A percentile compares a stretch with the other conserved stretches of the same genome.
These are phyloP conservation scores for Termitomyces sp. DNA, from an alignment of 768 basidiomycete genomes.

Conservation along the genomic window DNA sequence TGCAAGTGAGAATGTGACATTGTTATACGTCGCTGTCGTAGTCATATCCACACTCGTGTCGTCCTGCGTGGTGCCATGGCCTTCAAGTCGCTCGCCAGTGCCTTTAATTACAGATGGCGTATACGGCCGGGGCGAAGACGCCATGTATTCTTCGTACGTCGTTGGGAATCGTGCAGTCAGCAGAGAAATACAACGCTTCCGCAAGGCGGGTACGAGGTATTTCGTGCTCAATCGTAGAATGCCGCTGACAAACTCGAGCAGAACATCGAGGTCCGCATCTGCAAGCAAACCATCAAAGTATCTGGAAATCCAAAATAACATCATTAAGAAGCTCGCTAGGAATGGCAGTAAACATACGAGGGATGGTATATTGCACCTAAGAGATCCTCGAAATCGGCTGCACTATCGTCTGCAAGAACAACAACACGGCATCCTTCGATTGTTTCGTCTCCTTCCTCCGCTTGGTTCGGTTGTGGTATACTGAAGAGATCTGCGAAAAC, in stretches of 20 bases:
- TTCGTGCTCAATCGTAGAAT: conserved; percentile 62
- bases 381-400: conserved; percentile 42
- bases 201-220: conserved; percentile 49
- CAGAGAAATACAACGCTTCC: conserved; percentile 44
- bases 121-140: conserved; percentile 15
- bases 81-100: not conserved
- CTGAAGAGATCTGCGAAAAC: conserved; percentile 59
- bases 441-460: conserved; percentile 21
- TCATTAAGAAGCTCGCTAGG: not conserved
- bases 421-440: conserved; percentile 49
- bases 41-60: not conserved
- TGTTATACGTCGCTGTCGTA: not conserved
- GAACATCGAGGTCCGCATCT: conserved; percentile 33
- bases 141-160: conserved; percentile 30
- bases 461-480: conserved; percentile 40
- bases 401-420: conserved; percentile 36
- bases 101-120: not conserved
- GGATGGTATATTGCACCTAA: conserved; percentile 50
- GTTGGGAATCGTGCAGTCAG: conserved; percentile 35
- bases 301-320: conserved; percentile 13
- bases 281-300: conserved; percentile 30
- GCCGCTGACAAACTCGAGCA: conserved; percentile 41
- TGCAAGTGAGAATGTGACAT: not conserved
- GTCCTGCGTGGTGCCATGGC: not conserved
- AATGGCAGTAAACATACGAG: conserved; percentile 21